Base-by-base conservation (phyloP, 176 grass and related monocot species). In the Alloteropsis semialata region DNA sequence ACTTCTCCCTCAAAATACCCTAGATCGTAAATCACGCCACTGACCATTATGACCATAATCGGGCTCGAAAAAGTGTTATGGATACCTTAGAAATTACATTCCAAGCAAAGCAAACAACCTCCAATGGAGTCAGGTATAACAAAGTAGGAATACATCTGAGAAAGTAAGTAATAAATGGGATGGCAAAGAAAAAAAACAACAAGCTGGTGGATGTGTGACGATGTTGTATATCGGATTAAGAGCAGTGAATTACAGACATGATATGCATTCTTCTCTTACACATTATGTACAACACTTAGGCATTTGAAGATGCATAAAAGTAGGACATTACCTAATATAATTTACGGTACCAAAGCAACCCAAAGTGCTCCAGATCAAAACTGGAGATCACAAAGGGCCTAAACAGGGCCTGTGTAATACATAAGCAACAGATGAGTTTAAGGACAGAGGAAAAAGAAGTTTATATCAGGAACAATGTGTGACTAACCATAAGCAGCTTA, bases 361-460 rank as follows among this genome's bases (percentile, higher is more conserved):
- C 88, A 79, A 90, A 79, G 80, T 79, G 84, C 74, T 83, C 88
- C 83, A 87, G 84, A 79, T 83, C 84, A 87, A 83, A 87, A 74
- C 80, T 10, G 8, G 75, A 83, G 74, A 79, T 87, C 84, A 90
- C 88, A 69, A 74, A 67, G 84, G 84, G 75, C 48, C 51, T 74
- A 83, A 67, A 79, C 53, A 90, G 60, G 53, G 84, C 88, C 88
- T 87, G 84, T 50, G 37, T 50, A 78, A 71, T 15, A 71, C 37
- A 89, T 74, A 79, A 28, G 67, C 49, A 72, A 72, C 76, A 72
- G 51, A 65, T 86, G 82, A 92, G 77, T 74, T 78, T 81, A 66
- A 84, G 36, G 74, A 77, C 49, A 84, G 51, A 61, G 14, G 14
- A 71, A 60, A 24, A 49, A 34, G 8, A 59, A 70, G 38, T 57